Evolutionary conservation across 352 stramenopile species (phyloP), one percentile per base, ranked within the genome.

Genomic region (Phytophthora vignae): DNA sequence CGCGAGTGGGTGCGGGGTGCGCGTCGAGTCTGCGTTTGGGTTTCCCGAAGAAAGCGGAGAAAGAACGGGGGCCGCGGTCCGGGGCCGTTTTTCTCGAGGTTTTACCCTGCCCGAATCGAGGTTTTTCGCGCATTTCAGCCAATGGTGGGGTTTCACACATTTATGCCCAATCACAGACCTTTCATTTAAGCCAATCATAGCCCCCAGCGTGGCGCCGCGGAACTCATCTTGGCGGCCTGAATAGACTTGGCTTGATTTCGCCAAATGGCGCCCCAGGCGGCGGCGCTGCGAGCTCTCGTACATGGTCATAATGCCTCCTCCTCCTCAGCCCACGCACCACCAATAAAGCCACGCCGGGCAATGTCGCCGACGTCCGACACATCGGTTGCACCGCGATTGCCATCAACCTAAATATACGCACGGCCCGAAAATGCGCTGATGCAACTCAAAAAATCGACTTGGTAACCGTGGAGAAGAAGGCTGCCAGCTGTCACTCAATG

Each of bases 181-280:
- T 21, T 8, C 3, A 46, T 76, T 77, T 71, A 21, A 55, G 21
- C 71, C 74, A 81, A 81, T 78, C 52, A 49, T 15, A 64, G 54
- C 0, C 21, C 48, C 48, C 17, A 76, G 67, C 72, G 73, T 79
- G 73, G 68, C 73, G 44, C 42, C 17, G 42, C 42, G 15, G 42
- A 49, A 22, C 42, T 49, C 42, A 49, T 49, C 42, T 49, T 21
- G 42, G 42, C 2, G 42, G 12, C 36, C 42, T 21, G 42, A 49
- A 21, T 49, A 17, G 42, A 22, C 42, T 49, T 49, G 42, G 42
- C 42, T 49, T 49, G 42, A 49, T 49, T 49, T 64, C 50, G 36
- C 40, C 14, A 55, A 22, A 54, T 29, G 46, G n/a, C 21, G 46
- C 46, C 19, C n/a, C n/a, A n/a, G n/a, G n/a, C 40, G 40, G 11